Evolutionary conservation across 805 yeast genomes (phyloP), one percentile per base, ranked within the genome.

Genomic region (Yarrowia bubula): DNA sequence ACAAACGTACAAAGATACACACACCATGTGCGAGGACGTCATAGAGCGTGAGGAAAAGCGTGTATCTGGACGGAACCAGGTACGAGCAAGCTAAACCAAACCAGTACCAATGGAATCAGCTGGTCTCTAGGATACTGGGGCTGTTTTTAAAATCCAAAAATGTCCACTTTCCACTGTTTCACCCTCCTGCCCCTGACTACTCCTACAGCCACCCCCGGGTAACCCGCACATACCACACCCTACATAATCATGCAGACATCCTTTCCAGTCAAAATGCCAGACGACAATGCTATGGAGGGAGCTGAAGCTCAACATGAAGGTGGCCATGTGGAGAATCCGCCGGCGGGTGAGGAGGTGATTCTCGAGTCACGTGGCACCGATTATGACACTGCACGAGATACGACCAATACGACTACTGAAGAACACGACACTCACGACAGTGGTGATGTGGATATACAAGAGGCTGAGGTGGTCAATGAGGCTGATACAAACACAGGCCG

Each of bases 301-400:
- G 58, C 58, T 51, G 43, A 51, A 51, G 43, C 58, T 51, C 58
- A 51, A 51, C 58, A 37, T 51, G 58, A 51, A 51, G 58, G 58
- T 51, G 43, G 43, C 22, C 17, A 37, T 37, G 43, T 51, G 58
- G 58, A 37, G 43, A n/a, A 37, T 51, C 33, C 42, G 42, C 6
- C 48, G 46, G 15, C 48, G 46, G 18, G 48, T 55, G 39, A 31
- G 48, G 48, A 31, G 62, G 46, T 55, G 32, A 32, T 31, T 41
- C 13, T 38, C 31, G 38, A 17, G 48, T 31, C 46, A 31, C 38
- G 31, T 28, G 48, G 17, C 46, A 22, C 37, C 61, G 47, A 51
- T 17, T 37, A 37, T 38, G 15, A n/a, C 53, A 47, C 37, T 9
- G 38, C 53, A 10, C n/a, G 31, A 17, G 55, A 17, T 18, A 17